phyloP scores from a whole-genome alignment of 257 asterid species.

The Penstemon newberryi region DNA sequence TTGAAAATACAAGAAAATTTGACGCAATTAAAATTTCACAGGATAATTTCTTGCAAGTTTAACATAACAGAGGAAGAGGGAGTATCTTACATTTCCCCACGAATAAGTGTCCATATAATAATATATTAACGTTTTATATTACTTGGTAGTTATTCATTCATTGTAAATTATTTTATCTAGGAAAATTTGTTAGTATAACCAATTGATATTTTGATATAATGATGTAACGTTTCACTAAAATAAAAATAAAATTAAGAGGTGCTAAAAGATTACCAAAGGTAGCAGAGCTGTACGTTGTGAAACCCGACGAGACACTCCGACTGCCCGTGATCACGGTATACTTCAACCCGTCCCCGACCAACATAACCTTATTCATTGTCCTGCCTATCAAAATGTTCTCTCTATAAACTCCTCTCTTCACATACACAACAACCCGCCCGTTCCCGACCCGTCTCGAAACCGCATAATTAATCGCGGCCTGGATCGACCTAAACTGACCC shows the following conservation, averaged over 20 bases:
- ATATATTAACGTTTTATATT: no score
- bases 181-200: no score
- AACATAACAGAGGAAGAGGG: no score
- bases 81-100: no score
- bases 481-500: constrained; percentile 63
- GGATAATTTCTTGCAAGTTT: no score
- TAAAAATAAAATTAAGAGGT: background rate
- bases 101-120: no score
- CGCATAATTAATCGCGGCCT: constrained; percentile 60
- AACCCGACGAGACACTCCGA: constrained; percentile 63
- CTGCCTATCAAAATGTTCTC: constrained; percentile 56
- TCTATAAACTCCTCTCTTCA: constrained; percentile 66
- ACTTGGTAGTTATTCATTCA: no score
- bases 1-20: no score
- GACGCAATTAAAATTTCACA: no score
- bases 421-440: constrained; percentile 58
- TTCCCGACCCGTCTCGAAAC: constrained; percentile 38
- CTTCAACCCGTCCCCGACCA: constrained; percentile 74
- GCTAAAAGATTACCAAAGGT: constrained; percentile 56
- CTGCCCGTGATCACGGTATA: constrained; percentile 64
- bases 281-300: constrained; percentile 76
- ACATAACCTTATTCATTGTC: constrained; percentile 59
- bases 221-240: no score
- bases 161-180: no score
- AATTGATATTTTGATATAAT: no score